phyloP scores from a whole-genome alignment of 129 eudicot species.

The Flaveria sonorensis region DNA sequence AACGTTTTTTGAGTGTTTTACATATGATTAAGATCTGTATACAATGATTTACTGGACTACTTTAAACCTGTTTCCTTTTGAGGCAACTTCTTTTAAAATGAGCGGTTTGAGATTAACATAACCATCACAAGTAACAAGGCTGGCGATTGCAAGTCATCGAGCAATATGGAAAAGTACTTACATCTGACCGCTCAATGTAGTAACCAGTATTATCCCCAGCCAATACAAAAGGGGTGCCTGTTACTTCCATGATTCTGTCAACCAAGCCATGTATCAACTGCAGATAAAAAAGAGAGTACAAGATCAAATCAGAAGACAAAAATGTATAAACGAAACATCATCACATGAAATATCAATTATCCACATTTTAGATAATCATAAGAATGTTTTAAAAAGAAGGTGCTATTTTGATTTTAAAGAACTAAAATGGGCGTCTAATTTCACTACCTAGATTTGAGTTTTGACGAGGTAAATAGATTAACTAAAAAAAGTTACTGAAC shows the following conservation, averaged over 20 bases:
- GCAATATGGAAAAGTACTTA: slow-evolving; percentile 29
- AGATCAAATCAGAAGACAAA: background rate
- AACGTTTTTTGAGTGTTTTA: background rate
- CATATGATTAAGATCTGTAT: background rate
- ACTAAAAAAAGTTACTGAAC: slow-evolving; percentile 2
- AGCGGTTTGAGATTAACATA: slow-evolving; percentile 11
- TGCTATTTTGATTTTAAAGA: background rate
- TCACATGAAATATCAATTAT: background rate
- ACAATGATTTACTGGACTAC: background rate
- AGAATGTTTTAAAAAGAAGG: background rate
- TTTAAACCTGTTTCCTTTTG: background rate
- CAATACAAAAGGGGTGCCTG: slow-evolving; percentile 61
- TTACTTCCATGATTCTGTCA: slow-evolving; percentile 89
- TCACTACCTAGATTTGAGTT: slow-evolving; percentile 9
- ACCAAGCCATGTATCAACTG: slow-evolving; percentile 91
- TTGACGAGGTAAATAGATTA: slow-evolving; percentile 7
- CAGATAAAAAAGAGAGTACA: slow-evolving; percentile 11
- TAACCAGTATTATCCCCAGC: slow-evolving; percentile 75
- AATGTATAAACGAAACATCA: slow-evolving; percentile 11
- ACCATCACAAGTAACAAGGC: background rate
- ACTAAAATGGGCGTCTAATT: background rate
- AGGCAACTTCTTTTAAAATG: background rate
- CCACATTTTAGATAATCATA: background rate
- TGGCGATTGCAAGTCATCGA: background rate
- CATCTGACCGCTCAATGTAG: slow-evolving; percentile 67